Percentiles rank a stretch among this genome's conserved stretches.
Evolutionary conservation across 177 flowering plant species (phyloP).

Genomic region (Vitis hybrid): DNA sequence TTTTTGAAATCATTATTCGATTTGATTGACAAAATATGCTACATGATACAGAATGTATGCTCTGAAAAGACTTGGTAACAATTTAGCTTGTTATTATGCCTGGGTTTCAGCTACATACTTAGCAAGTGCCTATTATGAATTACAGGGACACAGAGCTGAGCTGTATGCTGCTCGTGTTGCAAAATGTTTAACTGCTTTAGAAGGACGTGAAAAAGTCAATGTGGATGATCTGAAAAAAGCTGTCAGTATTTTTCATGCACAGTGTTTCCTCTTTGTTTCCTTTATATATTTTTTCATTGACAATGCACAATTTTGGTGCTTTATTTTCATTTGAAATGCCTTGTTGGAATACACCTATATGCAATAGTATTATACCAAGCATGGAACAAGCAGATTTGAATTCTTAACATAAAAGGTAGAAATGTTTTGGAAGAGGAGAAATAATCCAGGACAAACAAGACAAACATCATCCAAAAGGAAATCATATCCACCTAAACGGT

Average conservation of each 20-base stretch:
- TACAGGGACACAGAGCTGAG: conserved; percentile 98
- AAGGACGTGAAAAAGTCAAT: conserved; percentile 87
- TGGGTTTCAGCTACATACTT: not conserved
- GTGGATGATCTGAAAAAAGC: conserved; percentile 97
- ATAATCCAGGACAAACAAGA: no score
- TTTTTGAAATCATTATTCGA: no score
- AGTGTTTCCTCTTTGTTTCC: no score
- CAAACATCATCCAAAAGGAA: no score
- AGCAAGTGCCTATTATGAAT: conserved; percentile 6
- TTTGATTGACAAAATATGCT: not conserved
- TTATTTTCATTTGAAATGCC: not conserved
- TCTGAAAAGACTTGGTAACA: no score
- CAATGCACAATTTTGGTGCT: not conserved
- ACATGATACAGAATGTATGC: not conserved
- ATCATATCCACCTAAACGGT: no score
- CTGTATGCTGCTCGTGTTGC: conserved; percentile 95
- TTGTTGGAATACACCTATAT: not conserved
- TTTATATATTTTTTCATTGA: no score
- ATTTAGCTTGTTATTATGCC: not conserved
- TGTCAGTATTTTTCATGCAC: conserved; percentile 45
- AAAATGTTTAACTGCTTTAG: conserved; percentile 87
- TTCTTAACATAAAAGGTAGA: not conserved
- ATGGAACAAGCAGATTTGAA: not conserved
- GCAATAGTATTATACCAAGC: not conserved
- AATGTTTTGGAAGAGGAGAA: no score